These are phyloP conservation scores for Zoysia japonica DNA, from an alignment of 176 grass and related monocot species.

Conservation along the genomic window DNA sequence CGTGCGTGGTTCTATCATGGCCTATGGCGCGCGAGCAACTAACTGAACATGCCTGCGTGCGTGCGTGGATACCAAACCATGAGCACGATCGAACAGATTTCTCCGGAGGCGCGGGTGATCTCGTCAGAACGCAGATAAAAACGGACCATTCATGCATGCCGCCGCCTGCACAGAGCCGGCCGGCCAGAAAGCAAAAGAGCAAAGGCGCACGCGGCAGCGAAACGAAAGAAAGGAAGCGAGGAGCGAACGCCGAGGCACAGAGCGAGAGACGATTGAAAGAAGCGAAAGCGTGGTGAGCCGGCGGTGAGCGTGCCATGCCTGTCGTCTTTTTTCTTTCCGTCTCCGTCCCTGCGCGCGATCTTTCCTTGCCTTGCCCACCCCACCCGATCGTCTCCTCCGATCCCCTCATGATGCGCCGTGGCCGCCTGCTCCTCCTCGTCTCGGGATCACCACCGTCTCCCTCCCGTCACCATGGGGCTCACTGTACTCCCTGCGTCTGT, in stretches of 20 bases:
- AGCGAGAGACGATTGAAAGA: conserved; percentile 25
- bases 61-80: neutral
- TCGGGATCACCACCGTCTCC: conserved; percentile 42
- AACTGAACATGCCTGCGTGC: neutral
- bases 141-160: neutral
- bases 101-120: neutral
- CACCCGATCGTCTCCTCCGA: neutral
- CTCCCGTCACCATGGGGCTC: neutral
- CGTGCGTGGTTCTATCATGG: neutral
- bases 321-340: neutral
- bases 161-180: neutral
- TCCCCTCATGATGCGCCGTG: conserved; percentile 14
- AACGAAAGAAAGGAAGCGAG: conserved; percentile 8
- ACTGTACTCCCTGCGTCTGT: neutral
- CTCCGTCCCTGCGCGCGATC: too few relatives aligned
- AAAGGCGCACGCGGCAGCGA: neutral
- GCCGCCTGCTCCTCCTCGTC: conserved; percentile 17
- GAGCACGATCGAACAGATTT: neutral
- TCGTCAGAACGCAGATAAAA: neutral
- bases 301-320: conserved; percentile 17
- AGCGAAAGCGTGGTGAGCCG: conserved; percentile 14
- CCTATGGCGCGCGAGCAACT: too few relatives aligned
- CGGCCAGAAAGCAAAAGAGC: conserved; percentile 32
- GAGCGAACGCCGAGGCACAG: conserved; percentile 12
- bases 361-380: neutral